Base-by-base conservation (phyloP, 1,139 yeast species). In the Geotrichum aggregatum region DNA sequence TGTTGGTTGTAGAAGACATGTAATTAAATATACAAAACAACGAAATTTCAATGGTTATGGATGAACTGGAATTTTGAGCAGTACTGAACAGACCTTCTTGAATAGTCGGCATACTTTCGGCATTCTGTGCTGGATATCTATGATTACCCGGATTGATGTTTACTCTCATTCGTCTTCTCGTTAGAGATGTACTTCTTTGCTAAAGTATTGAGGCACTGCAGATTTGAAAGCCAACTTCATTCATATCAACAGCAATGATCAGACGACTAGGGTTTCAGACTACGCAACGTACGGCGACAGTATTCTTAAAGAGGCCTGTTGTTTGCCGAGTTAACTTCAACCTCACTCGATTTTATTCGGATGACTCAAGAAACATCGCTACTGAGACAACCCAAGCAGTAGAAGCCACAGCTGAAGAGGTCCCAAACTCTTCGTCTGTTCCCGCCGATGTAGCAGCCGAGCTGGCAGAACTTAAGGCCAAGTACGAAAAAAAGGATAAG, bases 401-500 rank as follows among this genome's bases (percentile, higher is more conserved):
- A 3, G 24, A 36, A 6, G n/a, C 22, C 24, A 16, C 13, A 21
- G 40, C 10, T 16, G 40, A 36, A 7, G 8, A 13, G 22, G 22
- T 24, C 18, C n/a, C 22, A 10, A 21, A 16, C 8, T 3, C 38
- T 11, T 14, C 14, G 14, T 38, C 46, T 33, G 53, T 39, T n/a
- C 35, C 44, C 14, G 39, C 38, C 8, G 33, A 31, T 24, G 44
- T 36, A 13, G 47, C 50, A 40, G 47, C 53, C 49, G 61, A 60
- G 52, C 56, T 66, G 43, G 58, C 56, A 28, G 67, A 60, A 49
- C 69, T 83, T 58, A 73, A 79, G 66, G 73, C 73, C 39, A 82
- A 84, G 67, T 74, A 80, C 59, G 76, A 72, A 41, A 76, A 76
- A 57, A 87, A 87, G 70, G 91, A 84, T 65, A 87, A 86, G 68